Percentiles rank a stretch among this genome's conserved stretches.
These are phyloP conservation scores for Trichoderma oligosporum DNA, from an alignment of 2,329 filamentous ascomycete species.

Conservation along the genomic window DNA sequence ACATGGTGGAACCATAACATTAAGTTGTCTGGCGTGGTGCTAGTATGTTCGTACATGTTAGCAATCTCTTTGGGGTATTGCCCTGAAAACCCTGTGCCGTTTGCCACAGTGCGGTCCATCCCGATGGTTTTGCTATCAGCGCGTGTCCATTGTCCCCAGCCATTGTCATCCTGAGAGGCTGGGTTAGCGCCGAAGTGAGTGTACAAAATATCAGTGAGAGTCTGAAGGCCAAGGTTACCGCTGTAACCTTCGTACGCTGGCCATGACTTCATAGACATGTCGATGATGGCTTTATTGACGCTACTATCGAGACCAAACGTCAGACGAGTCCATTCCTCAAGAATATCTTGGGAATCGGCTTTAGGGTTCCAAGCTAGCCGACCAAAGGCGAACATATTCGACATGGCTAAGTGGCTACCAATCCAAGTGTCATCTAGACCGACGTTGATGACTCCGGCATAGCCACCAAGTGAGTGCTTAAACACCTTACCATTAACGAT, in stretches of 20 bases:
- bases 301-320: slow-evolving; percentile 56
- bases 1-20: slow-evolving; percentile 74
- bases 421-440: slow-evolving; percentile 47
- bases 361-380: slow-evolving; percentile 61
- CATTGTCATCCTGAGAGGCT: slow-evolving; percentile 52
- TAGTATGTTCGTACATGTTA: slow-evolving; percentile 53
- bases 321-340: slow-evolving; percentile 64
- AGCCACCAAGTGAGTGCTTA: slow-evolving; percentile 34
- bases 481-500: slow-evolving; percentile 60
- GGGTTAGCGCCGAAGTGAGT: slow-evolving; percentile 55
- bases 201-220: slow-evolving; percentile 11
- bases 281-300: slow-evolving; percentile 56
- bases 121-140: slow-evolving; percentile 58
- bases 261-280: slow-evolving; percentile 13
- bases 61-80: slow-evolving; percentile 63
- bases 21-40: slow-evolving; percentile 63
- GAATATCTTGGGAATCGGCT: slow-evolving; percentile 30
- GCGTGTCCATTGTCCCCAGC: slow-evolving; percentile 43
- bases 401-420: slow-evolving; percentile 66
- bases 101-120: slow-evolving; percentile 67
- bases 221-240: slow-evolving; percentile 11
- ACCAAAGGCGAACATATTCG: slow-evolving; percentile 68
- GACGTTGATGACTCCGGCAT: slow-evolving; percentile 11
- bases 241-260: slow-evolving; percentile 9
- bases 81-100: slow-evolving; percentile 62